These are phyloP conservation scores for Trichoderma arundinaceum DNA, from an alignment of 2,329 filamentous ascomycete genomes.

Conservation along the genomic window DNA sequence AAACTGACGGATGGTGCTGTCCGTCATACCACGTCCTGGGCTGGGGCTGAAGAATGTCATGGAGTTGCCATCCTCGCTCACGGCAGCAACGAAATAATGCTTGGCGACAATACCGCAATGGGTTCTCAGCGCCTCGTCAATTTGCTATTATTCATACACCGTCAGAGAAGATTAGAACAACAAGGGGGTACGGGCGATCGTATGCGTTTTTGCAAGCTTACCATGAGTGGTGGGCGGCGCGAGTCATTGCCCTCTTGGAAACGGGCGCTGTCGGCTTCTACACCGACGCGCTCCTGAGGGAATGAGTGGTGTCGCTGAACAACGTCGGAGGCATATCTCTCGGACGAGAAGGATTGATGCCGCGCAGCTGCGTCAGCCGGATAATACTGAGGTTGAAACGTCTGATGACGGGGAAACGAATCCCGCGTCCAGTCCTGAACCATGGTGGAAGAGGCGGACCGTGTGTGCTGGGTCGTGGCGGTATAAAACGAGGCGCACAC, in stretches of 20 bases:
- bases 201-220: conserved; percentile 40
- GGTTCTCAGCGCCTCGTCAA: conserved; percentile 57
- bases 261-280: conserved; percentile 44
- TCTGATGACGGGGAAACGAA: conserved; percentile 45
- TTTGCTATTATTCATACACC: conserved; percentile 47
- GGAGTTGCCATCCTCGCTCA: conserved; percentile 54
- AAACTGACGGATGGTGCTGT: conserved; percentile 51
- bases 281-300: conserved; percentile 40
- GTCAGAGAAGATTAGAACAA: not conserved
- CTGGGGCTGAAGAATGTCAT: conserved; percentile 56
- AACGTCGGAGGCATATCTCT: conserved; percentile 41
- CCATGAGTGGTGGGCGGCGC: conserved; percentile 49
- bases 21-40: conserved; percentile 47
- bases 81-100: conserved; percentile 58
- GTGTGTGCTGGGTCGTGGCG: not conserved
- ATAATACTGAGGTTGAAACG: conserved; percentile 38
- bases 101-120: conserved; percentile 58
- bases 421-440: conserved; percentile 51
- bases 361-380: conserved; percentile 37
- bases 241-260: conserved; percentile 46
- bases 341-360: conserved; percentile 40
- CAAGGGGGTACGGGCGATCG: too few relatives aligned
- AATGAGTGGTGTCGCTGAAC: conserved; percentile 43
- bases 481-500: conserved; percentile 1
- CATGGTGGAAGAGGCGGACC: conserved; percentile 42